Base-by-base conservation (phyloP, 2,329 filamentous ascomycete species). In the Macroventuria anomochaeta region DNA sequence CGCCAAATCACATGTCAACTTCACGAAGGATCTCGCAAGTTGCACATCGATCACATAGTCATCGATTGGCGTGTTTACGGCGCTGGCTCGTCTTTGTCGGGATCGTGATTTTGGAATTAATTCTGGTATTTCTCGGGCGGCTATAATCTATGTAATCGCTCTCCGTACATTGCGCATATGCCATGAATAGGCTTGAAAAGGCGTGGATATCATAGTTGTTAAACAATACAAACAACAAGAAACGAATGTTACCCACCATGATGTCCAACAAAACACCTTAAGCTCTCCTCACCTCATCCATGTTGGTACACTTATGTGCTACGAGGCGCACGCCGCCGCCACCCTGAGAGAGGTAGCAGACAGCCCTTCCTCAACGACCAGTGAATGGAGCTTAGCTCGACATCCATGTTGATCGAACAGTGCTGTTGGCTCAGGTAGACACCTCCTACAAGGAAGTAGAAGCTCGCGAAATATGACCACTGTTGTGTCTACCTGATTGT, bases 181-280 rank as follows among this genome's bases (percentile, higher is more conserved):
- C 36, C 49, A 29, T 23, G 11, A 18, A 21, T 18, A 7, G 26
- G 23, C 28, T 28, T 39, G 13, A 39, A 10, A 18, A 39, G 33
- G 47, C 32, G 55, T 53, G 59, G 60, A 60, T 63, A 63, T 61
- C 58, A 55, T 63, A 46, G 15, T 36, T 21, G 49, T 36, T 53
- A 55, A 44, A 41, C 13, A 48, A 57, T 52, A 57, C 31, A 54
- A 39, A 18, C 21, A 42, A 42, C 31, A 49, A 48, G 37, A 57
- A 49, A 29, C 32, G 25, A 46, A 40, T 15, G n/a, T 28, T 21
- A 5, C 38, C 21, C 15, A 44, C 23, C 39, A 18, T 17, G 25
- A 26, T 13, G 34, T 11, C 31, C 12, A 36, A 18, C 6, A 23
- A 7, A 17, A 34, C 7, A 13, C 38, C 12, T 23, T 12, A 12